Percentiles rank a stretch among this genome's conserved stretches.
Conservation (phyloP, 352 stramenopile genomes). For the Phytophthora litchii region DNA sequence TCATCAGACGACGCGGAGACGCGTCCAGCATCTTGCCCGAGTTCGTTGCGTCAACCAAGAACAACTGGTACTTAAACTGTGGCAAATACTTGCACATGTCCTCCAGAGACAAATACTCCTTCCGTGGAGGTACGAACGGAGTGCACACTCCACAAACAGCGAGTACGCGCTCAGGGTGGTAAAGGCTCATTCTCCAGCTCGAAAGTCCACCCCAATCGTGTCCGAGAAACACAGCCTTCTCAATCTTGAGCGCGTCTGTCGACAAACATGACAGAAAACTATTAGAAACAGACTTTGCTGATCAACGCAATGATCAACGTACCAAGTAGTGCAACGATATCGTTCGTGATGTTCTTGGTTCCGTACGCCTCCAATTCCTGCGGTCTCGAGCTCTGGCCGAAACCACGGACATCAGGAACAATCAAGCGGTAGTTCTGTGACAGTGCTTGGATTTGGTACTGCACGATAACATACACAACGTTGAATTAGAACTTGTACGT, state of each 20-base stretch:
- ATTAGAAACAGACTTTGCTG: background rate
- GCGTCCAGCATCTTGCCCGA: conserved; percentile 37
- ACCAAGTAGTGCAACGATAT: conserved; percentile 50
- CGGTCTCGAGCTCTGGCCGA: conserved; percentile 51
- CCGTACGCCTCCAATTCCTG: conserved; percentile 48
- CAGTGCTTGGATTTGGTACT: conserved; percentile 59
- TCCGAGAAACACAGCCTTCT: conserved; percentile 52
- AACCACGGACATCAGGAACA: conserved; percentile 56
- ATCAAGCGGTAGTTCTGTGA: conserved; percentile 63
- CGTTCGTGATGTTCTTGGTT: conserved; percentile 51
- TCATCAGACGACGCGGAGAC: conserved; percentile 36
- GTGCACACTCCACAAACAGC: conserved; percentile 63
- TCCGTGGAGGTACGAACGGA: conserved; percentile 47
- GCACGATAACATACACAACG: background rate
- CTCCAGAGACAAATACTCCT: conserved; percentile 45
- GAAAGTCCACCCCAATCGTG: conserved; percentile 67
- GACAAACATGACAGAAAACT: background rate
- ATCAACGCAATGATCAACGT: conserved; percentile 3
- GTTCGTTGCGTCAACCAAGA: conserved; percentile 39
- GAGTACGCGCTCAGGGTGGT: conserved; percentile 58
- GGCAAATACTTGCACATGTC: conserved; percentile 32
- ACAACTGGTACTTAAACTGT: conserved; percentile 48
- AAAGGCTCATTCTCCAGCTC: conserved; percentile 60
- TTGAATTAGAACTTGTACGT: conserved; percentile 3
- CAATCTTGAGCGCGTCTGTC: conserved; percentile 53